These are phyloP conservation scores for Mycena galericulata DNA, from an alignment of 768 basidiomycete genomes.

Conservation along the genomic window DNA sequence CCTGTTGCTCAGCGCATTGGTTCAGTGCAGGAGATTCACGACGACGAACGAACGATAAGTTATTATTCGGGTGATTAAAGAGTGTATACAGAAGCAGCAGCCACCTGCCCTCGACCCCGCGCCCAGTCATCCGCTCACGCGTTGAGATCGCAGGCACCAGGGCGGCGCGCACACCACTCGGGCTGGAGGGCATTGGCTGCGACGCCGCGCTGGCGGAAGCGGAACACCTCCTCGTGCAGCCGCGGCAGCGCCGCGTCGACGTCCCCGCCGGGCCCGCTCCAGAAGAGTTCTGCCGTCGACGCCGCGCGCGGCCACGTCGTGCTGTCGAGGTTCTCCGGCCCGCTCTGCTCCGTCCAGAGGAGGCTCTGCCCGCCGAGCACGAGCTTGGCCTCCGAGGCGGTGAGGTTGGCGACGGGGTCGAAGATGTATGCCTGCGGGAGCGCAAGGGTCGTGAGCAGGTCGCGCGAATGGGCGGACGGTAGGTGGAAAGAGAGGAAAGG, in stretches of 20 bases:
- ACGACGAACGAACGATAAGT: too few relatives aligned
- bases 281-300: conserved; percentile 66
- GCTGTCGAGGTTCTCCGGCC: conserved; percentile 59
- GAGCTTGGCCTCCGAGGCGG: conserved; percentile 44
- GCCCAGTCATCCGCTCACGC: conserved; percentile 3
- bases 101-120: background rate
- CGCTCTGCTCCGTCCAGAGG: conserved; percentile 66
- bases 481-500: conserved; percentile 5
- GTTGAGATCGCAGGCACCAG: conserved; percentile 54
- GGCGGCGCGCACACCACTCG: conserved; percentile 66
- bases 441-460: too few relatives aligned
- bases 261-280: conserved; percentile 54
- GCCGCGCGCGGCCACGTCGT: conserved; percentile 65
- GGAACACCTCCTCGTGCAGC: conserved; percentile 61
- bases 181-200: conserved; percentile 65
- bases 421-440: conserved; percentile 57
- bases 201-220: conserved; percentile 63
- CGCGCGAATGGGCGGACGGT: background rate
- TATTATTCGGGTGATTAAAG: too few relatives aligned
- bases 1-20: too few relatives aligned
- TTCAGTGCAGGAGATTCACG: too few relatives aligned
- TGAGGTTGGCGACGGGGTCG: conserved; percentile 60
- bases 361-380: conserved; percentile 45
- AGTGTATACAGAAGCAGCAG: too few relatives aligned
- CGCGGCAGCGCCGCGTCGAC: conserved; percentile 47